Base-by-base conservation (phyloP, 768 basidiomycete genomes). In the Candolleomyces eurysporus region DNA sequence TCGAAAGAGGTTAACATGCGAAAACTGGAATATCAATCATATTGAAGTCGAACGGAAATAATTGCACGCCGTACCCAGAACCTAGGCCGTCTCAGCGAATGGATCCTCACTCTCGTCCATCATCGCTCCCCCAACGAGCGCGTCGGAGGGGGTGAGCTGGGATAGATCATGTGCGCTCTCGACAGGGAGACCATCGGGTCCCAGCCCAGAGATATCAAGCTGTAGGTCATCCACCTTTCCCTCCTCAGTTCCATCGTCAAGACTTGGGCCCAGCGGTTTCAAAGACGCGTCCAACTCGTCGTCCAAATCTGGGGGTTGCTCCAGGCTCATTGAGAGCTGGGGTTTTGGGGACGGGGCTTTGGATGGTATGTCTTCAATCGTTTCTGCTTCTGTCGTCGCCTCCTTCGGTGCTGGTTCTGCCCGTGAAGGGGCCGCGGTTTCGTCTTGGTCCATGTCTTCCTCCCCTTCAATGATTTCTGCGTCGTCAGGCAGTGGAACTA, bases 401-500 rank as follows among this genome's bases (percentile, higher is more conserved):
- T 43, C 54, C 51, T 75, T 71, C 57, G 72, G 1, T 5, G 46
- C 51, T 5, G 56, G 55, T 51, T 58, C 69, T 69, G 79, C 71
- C 65, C 76, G 75, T 11, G 67, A 67, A 7, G 67, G 69, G 19
- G 75, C 80, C 21, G 75, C 75, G 16, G 81, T 80, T 62, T 89
- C 90, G 58, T 91, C 91, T 63, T 85, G 82, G 59, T 90, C 89
- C 71, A 87, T 80, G 59, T 92, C 91, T 51, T 91, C 90, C 55
- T 89, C 87, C 49, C 83, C 83, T 50, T 92, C 92, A 0, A 84
- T 86, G 8, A 84, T 84, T 70, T 93, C 91, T 26, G 87, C 84
- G 65, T 92, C 91, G 59, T 85, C 83, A 5, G 90, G 92, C 48
- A 94, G 77, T 17, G 92, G 92, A 1, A 86, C 92, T 26, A 94